phyloP scores from a whole-genome alignment of 2,329 filamentous ascomycete species.

The Capronia americana region DNA sequence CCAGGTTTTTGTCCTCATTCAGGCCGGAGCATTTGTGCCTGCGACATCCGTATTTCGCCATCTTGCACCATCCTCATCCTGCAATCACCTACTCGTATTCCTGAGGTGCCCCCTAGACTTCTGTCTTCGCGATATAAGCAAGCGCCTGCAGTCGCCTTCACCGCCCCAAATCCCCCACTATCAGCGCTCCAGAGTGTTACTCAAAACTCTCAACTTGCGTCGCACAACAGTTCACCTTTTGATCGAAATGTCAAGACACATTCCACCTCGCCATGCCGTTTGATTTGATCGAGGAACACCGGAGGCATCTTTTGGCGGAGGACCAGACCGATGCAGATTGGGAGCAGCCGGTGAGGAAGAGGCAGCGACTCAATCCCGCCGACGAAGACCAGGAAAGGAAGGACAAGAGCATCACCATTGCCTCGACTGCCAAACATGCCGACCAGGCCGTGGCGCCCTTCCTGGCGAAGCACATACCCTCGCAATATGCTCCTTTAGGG shows the following conservation, averaged over 20 bases:
- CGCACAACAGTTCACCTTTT: neutral
- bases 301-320: constrained; percentile 11
- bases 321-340: constrained; percentile 24
- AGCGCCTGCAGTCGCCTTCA: neutral
- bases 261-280: constrained; percentile 26
- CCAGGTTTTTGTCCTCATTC: constrained; percentile 3
- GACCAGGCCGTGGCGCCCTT: constrained; percentile 85
- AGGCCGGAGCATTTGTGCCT: constrained; percentile 5
- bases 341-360: constrained; percentile 34
- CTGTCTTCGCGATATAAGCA: constrained; percentile 7
- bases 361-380: constrained; percentile 27
- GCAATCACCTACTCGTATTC: neutral
- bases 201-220: neutral
- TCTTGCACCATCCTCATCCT: constrained; percentile 30
- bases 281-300: constrained; percentile 26
- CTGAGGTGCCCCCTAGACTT: neutral
- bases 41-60: constrained; percentile 19
- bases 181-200: neutral
- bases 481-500: constrained; percentile 81
- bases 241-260: constrained; percentile 15
- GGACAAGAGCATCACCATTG: constrained; percentile 48
- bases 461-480: constrained; percentile 86
- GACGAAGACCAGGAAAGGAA: constrained; percentile 33
- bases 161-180: constrained; percentile 2
- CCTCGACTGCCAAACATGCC: constrained; percentile 65